Percentiles rank a stretch among this genome's conserved stretches.
phyloP scores from a whole-genome alignment of 2,329 filamentous ascomycete species.

The Alternaria novae-zelandiae region DNA sequence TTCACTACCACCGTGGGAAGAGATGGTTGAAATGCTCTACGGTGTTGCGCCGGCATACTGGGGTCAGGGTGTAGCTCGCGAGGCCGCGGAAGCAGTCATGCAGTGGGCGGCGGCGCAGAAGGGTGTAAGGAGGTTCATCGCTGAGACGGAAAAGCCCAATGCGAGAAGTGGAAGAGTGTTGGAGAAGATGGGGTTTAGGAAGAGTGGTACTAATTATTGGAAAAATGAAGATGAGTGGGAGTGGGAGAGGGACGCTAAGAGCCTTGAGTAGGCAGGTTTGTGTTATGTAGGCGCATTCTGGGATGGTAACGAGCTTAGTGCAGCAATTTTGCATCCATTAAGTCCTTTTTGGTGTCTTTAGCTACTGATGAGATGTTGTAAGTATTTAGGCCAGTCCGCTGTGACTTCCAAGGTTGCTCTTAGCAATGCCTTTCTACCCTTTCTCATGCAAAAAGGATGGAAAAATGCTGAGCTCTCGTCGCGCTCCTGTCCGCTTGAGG shows the following conservation, averaged over 20 bases:
- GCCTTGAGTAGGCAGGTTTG: background rate
- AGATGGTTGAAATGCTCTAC: conserved; percentile 28
- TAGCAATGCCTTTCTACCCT: too few relatives aligned
- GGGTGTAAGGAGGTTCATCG: conserved; percentile 22
- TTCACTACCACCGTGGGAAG: conserved; percentile 19
- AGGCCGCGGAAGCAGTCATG: conserved; percentile 25
- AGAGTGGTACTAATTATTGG: conserved; percentile 21
- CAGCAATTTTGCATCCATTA: too few relatives aligned
- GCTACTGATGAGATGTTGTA: too few relatives aligned
- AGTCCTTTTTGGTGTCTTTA: too few relatives aligned
- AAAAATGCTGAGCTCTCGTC: too few relatives aligned
- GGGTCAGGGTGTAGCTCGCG: conserved; percentile 23
- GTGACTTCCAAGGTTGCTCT: too few relatives aligned
- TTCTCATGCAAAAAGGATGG: too few relatives aligned
- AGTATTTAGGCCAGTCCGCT: too few relatives aligned
- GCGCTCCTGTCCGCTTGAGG: too few relatives aligned
- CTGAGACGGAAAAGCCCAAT: conserved; percentile 32
- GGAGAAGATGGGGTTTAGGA: conserved; percentile 33
- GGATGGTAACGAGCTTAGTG: too few relatives aligned
- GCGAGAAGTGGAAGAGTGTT: conserved; percentile 30
- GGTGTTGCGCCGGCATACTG: conserved; percentile 17
- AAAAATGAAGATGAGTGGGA: conserved; percentile 21
- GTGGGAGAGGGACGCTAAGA: conserved; percentile 13
- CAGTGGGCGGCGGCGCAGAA: conserved; percentile 18
- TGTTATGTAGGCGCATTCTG: background rate